A percentile compares a stretch with the other conserved stretches of the same genome.
phyloP scores from a whole-genome alignment of 495 filamentous ascomycete genomes.

The Talaromyces proteolyticus region DNA sequence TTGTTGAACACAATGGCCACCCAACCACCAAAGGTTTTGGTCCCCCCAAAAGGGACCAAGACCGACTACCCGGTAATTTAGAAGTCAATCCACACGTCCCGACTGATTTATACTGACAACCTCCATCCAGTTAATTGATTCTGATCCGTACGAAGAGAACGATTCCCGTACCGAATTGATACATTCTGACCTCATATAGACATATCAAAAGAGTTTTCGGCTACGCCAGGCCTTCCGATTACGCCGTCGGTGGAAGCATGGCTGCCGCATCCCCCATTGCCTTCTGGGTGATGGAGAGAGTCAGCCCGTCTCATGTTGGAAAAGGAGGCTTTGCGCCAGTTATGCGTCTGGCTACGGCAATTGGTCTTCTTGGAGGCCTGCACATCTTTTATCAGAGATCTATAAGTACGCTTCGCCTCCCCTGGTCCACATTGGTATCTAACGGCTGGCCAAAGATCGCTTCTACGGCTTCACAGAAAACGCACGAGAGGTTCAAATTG shows the following conservation, averaged over 20 bases:
- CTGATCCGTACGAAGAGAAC: conserved; percentile 74
- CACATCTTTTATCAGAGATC: conserved; percentile 74
- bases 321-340: conserved; percentile 72
- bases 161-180: conserved; percentile 5
- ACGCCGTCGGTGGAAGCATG: conserved; percentile 58
- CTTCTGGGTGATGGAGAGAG: conserved; percentile 71
- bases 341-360: conserved; percentile 69
- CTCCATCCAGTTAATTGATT: conserved; percentile 81
- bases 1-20: conserved; percentile 47
- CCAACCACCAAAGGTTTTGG: conserved; percentile 49
- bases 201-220: conserved; percentile 83
- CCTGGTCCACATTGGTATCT: not conserved
- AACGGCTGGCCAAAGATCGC: conserved; percentile 35
- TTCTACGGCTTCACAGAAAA: conserved; percentile 97
- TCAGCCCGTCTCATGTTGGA: conserved; percentile 75
- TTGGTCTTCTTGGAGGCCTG: conserved; percentile 71
- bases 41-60: conserved; percentile 68
- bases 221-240: conserved; percentile 84
- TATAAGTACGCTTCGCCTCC: conserved; percentile 40
- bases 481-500: conserved; percentile 82
- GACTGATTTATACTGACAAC: conserved; percentile 4
- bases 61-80: conserved; percentile 74
- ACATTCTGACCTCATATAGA: conserved; percentile 41
- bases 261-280: conserved; percentile 63
- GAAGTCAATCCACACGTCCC: not conserved